These are phyloP conservation scores for Biscogniauxia marginata DNA, from an alignment of 2,329 filamentous ascomycete species.

Conservation along the genomic window DNA sequence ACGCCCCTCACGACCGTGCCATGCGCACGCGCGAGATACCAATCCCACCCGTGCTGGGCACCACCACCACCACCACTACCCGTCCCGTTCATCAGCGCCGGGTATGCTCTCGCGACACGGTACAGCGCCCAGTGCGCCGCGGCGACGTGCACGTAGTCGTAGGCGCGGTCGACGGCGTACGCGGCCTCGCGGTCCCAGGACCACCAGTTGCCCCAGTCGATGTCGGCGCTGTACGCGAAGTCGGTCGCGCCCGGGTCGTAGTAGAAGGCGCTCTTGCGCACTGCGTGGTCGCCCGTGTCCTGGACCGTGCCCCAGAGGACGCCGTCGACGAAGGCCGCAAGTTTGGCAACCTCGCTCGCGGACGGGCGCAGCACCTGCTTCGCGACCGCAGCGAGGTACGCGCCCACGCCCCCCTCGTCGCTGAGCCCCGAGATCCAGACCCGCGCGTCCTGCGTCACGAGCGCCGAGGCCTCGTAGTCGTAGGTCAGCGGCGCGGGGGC, in stretches of 20 bases:
- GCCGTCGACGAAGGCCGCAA: conserved; percentile 53
- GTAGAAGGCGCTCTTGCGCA: conserved; percentile 57
- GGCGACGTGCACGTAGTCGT: conserved; percentile 58
- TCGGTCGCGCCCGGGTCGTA: conserved; percentile 45
- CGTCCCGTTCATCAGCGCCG: conserved; percentile 39
- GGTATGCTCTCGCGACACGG: conserved; percentile 49
- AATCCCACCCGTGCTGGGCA: conserved; percentile 48
- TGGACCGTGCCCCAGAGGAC: conserved; percentile 52
- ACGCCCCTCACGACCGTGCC: conserved; percentile 44
- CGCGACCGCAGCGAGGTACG: conserved; percentile 53
- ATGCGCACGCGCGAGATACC: conserved; percentile 56
- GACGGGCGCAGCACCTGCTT: conserved; percentile 54
- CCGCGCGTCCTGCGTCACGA: conserved; percentile 46
- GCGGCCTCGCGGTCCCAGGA: conserved; percentile 50
- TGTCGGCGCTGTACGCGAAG: conserved; percentile 43
- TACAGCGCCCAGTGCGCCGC: conserved; percentile 59
- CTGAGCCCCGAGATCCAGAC: conserved; percentile 60
- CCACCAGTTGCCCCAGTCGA: conserved; percentile 50
- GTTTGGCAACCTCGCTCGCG: conserved; percentile 46
- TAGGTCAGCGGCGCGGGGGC: conserved; percentile 57
- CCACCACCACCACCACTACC: too few species aligned
- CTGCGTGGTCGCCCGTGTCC: conserved; percentile 40
- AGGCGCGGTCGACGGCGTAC: conserved; percentile 49
- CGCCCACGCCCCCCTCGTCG: conserved; percentile 58
- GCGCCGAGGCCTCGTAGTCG: conserved; percentile 45